These are phyloP conservation scores for Purshia tridentata DNA, from an alignment of 306 rosid species.

Conservation along the genomic window DNA sequence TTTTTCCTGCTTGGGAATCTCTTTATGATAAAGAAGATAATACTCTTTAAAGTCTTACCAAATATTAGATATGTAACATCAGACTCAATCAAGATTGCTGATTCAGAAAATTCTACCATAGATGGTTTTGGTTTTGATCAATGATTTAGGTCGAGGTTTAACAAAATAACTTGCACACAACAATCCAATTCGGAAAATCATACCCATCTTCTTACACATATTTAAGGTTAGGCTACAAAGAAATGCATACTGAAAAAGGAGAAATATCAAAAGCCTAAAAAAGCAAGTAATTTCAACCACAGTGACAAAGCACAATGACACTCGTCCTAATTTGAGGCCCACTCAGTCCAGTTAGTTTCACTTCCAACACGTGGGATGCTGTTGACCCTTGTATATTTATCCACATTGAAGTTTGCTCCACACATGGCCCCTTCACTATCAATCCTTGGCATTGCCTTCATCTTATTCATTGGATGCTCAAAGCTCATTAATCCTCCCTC, in stretches of 20 bases:
- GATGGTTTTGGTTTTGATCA: too few species aligned
- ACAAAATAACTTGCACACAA: too few species aligned
- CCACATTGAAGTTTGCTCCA: slow-evolving; percentile 94
- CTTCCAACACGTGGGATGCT: slow-evolving; percentile 94
- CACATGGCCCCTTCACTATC: slow-evolving; percentile 95
- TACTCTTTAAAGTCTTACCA: too few species aligned
- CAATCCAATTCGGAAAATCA: background rate
- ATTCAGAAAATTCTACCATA: too few species aligned
- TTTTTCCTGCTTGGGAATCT: too few species aligned
- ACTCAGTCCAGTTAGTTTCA: slow-evolving; percentile 67
- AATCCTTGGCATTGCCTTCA: slow-evolving; percentile 91
- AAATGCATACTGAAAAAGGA: background rate
- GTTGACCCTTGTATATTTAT: slow-evolving; percentile 65
- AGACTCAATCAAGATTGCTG: too few species aligned
- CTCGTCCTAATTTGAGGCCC: slow-evolving; percentile 48
- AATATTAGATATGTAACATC: too few species aligned
- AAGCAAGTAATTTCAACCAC: background rate
- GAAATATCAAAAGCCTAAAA: too few species aligned
- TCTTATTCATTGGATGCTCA: slow-evolving; percentile 94
- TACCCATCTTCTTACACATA: too few species aligned
- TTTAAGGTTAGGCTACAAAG: too few species aligned
- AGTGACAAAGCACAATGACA: background rate
- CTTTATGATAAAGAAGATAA: too few species aligned
- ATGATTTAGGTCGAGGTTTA: too few species aligned
- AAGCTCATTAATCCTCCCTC: slow-evolving; percentile 91